Percentiles rank a stretch among this genome's conserved stretches.
Evolutionary conservation across 1,284 basidiomycete genomes (phyloP).

Genomic region (Coniophora puteana): DNA sequence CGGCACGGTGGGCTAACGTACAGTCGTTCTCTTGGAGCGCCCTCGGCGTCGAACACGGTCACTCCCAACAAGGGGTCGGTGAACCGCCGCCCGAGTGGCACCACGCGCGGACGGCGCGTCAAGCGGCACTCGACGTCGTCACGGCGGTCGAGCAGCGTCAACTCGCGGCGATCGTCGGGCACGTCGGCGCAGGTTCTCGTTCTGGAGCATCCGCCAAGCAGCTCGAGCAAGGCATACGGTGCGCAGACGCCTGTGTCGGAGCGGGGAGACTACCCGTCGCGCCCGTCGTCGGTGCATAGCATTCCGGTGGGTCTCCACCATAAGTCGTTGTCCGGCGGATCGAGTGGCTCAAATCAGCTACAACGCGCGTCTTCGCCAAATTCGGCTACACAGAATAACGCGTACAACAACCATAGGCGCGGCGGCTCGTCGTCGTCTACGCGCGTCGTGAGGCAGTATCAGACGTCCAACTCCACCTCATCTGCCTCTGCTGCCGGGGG

Average conservation of each 20-base stretch:
- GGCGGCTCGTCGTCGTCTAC: conserved; percentile 74
- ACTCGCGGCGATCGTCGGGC: conserved; percentile 70
- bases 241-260: conserved; percentile 79
- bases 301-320: conserved; percentile 58
- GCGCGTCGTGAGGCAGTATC: conserved; percentile 65
- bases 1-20: conserved; percentile 20
- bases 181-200: conserved; percentile 58
- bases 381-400: too few species aligned
- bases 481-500: too few species aligned
- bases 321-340: conserved; percentile 74
- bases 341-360: conserved; percentile 62
- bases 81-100: conserved; percentile 45
- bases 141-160: conserved; percentile 77
- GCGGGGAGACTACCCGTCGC: conserved; percentile 64
- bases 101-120: conserved; percentile 44
- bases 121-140: conserved; percentile 69
- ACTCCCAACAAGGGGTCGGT: conserved; percentile 32
- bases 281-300: conserved; percentile 73
- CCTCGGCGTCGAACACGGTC: conserved; percentile 15
- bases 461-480: too few species aligned
- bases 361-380: conserved; percentile 63
- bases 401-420: conserved; percentile 62
- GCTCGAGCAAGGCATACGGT: conserved; percentile 61
- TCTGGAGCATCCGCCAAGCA: conserved; percentile 51
- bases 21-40: conserved; percentile 20